Evolutionary conservation across 176 grass and related monocot species (phyloP).

Genomic region (Phyllostachys edulis): DNA sequence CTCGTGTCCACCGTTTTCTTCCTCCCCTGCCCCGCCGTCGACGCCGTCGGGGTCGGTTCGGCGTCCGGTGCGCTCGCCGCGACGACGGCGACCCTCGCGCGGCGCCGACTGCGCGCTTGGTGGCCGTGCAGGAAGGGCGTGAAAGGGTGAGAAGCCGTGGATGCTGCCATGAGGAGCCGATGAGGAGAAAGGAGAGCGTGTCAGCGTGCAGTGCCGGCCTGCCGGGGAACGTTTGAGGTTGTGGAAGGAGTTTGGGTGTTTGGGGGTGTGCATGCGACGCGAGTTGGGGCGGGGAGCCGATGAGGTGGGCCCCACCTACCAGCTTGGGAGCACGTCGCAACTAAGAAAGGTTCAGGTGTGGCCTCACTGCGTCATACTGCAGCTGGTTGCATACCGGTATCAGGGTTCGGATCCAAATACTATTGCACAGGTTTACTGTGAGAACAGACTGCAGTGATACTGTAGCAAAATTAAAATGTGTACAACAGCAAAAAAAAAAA

Average conservation of each 20-base stretch:
- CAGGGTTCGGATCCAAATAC: too few species aligned
- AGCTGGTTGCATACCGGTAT: too few species aligned
- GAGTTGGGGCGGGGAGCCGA: neutral
- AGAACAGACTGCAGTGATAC: too few species aligned
- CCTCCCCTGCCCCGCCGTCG: constrained; percentile 32
- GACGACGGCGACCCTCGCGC: constrained; percentile 5
- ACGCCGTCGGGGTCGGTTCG: constrained; percentile 27
- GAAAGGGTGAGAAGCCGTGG: constrained; percentile 49
- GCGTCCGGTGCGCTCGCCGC: constrained; percentile 31
- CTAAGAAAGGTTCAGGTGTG: neutral
- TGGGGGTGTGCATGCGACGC: neutral
- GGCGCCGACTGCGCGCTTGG: neutral
- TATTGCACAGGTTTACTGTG: too few species aligned
- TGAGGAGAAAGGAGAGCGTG: neutral
- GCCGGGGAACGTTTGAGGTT: neutral
- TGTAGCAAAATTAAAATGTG: too few species aligned
- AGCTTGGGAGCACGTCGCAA: neutral
- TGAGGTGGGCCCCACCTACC: constrained; percentile 13
- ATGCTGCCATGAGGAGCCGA: constrained; percentile 35
- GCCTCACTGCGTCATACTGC: neutral
- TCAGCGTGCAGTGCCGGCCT: neutral
- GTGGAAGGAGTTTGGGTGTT: neutral
- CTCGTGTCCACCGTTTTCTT: constrained; percentile 85
- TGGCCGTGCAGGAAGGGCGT: constrained; percentile 34
- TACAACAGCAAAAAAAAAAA: too few species aligned